Conservation (phyloP, 2,329 filamentous ascomycete genomes). For the Neopestalotiopsis sp. region DNA sequence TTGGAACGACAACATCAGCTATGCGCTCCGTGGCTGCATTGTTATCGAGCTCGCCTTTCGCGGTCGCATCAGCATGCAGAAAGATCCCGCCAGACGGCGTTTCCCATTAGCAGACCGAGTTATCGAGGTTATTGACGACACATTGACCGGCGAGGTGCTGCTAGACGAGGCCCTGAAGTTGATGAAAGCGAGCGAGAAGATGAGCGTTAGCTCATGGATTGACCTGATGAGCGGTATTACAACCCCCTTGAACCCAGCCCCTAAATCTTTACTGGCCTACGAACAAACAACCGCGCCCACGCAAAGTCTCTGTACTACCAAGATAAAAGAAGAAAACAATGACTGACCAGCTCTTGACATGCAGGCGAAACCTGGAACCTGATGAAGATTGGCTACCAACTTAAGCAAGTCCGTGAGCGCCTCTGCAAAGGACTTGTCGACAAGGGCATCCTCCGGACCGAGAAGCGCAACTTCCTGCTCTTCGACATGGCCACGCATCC, state of each 20-base stretch:
- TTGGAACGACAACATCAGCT: conserved; percentile 99
- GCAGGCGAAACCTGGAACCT: conserved; percentile 99
- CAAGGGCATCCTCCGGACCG: conserved; percentile 96
- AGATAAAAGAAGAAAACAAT: conserved; percentile 19
- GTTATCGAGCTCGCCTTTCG: conserved; percentile 97
- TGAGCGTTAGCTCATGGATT: conserved; percentile 99
- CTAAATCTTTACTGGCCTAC: conserved; percentile 8
- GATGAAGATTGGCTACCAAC: conserved; percentile 99
- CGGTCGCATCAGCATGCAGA: conserved; percentile 97
- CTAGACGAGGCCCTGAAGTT: conserved; percentile 98
- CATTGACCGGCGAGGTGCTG: conserved; percentile 93
- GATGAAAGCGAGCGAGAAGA: conserved; percentile 99
- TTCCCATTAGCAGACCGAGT: conserved; percentile 92
- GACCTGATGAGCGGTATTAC: conserved; percentile 92
- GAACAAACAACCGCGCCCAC: not conserved
- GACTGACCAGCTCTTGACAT: conserved; percentile 17
- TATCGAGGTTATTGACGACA: conserved; percentile 97
- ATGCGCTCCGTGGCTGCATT: conserved; percentile 95
- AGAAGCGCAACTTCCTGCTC: conserved; percentile 98
- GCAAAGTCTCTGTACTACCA: conserved; percentile 2
- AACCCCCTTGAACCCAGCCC: conserved; percentile 4
- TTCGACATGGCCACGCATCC: conserved; percentile 99
- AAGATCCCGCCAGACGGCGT: conserved; percentile 87
- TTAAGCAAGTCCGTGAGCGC: conserved; percentile 98
- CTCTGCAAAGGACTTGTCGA: conserved; percentile 97